phyloP scores from a whole-genome alignment of 2,329 filamentous ascomycete species.

The Phaeosphaeria sp. region DNA sequence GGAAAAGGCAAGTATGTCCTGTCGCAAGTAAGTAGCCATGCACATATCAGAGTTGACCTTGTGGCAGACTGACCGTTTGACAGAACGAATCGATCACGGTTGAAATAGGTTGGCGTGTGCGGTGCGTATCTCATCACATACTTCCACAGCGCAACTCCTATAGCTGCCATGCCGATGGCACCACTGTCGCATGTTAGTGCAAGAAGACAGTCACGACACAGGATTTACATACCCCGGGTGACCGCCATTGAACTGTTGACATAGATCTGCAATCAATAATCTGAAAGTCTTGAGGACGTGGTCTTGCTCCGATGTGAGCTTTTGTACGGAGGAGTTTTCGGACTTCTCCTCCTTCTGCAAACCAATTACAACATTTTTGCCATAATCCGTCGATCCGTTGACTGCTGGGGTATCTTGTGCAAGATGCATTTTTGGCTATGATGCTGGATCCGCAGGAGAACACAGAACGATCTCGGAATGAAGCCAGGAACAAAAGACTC shows the following conservation, averaged over 20 bases:
- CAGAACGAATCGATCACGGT: slow-evolving; percentile 68
- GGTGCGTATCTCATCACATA: slow-evolving; percentile 68
- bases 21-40: background rate
- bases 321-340: slow-evolving; percentile 23
- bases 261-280: slow-evolving; percentile 70
- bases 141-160: slow-evolving; percentile 67
- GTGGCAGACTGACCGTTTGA: slow-evolving; percentile 56
- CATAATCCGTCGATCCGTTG: slow-evolving; percentile 28
- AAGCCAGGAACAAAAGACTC: background rate
- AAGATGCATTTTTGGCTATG: slow-evolving; percentile 20
- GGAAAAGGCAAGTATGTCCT: slow-evolving; percentile 63
- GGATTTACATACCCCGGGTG: slow-evolving; percentile 65
- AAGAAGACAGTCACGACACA: background rate
- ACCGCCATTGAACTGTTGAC: slow-evolving; percentile 73
- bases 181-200: slow-evolving; percentile 44
- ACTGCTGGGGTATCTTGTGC: slow-evolving; percentile 16
- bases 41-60: background rate
- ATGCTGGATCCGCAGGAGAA: background rate
- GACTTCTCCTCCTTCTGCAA: slow-evolving; percentile 32
- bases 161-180: slow-evolving; percentile 69
- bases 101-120: slow-evolving; percentile 62
- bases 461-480: too few relatives aligned
- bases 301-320: slow-evolving; percentile 49
- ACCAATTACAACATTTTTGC: slow-evolving; percentile 29
- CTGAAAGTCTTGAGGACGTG: slow-evolving; percentile 67